phyloP scores from a whole-genome alignment of 2,329 filamentous ascomycete genomes.

The Pestalotiopsis sp. region DNA sequence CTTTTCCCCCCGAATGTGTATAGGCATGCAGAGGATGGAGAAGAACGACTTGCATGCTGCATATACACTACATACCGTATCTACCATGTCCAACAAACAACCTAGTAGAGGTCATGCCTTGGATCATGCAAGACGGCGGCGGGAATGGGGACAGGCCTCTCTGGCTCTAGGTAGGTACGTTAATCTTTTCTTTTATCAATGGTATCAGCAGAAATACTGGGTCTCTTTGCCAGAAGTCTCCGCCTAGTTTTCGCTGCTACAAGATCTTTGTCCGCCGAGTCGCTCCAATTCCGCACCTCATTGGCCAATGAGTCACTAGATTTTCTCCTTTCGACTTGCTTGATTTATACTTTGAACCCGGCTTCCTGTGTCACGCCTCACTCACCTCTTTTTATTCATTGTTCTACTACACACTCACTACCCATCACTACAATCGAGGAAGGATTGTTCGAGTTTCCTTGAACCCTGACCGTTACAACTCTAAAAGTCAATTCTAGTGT shows the following conservation, averaged over 20 bases:
- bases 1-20: not conserved
- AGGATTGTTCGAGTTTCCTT: not conserved
- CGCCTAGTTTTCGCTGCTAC: not conserved
- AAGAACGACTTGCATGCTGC: not conserved
- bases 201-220: not conserved
- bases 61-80: constrained; percentile 1
- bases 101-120: not conserved
- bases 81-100: not conserved
- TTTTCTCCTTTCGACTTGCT: constrained; percentile 4
- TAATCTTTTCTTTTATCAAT: constrained; percentile 5
- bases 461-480: constrained; percentile 5
- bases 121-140: not conserved
- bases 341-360: constrained; percentile 12
- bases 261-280: not conserved
- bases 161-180: too few species aligned
- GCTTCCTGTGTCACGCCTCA: not conserved
- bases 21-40: not conserved
- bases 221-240: not conserved
- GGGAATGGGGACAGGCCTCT: not conserved
- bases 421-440: not conserved
- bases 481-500: not conserved
- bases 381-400: not conserved
- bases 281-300: not conserved
- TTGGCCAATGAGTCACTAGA: constrained; percentile 14
- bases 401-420: not conserved